A percentile compares a stretch with the other conserved stretches of the same genome.
Conservation (phyloP, 495 filamentous ascomycete genomes). For the Arthonia radiata region DNA sequence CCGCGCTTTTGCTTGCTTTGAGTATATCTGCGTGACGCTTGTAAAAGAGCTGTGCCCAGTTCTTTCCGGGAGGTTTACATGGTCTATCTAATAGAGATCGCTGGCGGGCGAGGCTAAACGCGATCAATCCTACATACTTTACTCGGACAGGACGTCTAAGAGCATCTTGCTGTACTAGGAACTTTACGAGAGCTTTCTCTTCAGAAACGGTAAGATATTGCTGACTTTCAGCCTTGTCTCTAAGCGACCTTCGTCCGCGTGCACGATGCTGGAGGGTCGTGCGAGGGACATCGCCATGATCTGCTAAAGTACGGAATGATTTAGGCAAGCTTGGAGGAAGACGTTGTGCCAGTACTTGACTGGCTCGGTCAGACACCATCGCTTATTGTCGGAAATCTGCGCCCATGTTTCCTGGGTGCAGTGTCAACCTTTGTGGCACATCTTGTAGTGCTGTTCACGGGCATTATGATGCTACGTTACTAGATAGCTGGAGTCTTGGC, state of each 20-base stretch:
- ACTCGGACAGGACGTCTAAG: conserved; percentile 4
- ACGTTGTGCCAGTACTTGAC: conserved; percentile 1
- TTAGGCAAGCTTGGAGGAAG: conserved; percentile 2
- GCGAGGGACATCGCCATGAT: conserved; percentile 2
- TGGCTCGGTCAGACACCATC: conserved; percentile 2
- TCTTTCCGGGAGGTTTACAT: conserved; percentile 1
- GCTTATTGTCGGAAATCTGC: no score
- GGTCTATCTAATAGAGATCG: no score
- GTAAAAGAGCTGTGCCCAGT: conserved; percentile 6
- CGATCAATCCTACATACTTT: conserved; percentile 3
- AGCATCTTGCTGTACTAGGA: conserved; percentile 1
- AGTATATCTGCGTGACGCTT: conserved; percentile 10
- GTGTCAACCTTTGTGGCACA: no score
- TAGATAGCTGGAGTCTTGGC: no score
- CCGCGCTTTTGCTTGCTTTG: conserved; percentile 8
- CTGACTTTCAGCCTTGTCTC: conserved; percentile 2
- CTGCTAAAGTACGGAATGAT: conserved; percentile 1
- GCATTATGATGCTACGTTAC: no score
- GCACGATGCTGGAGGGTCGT: conserved; percentile 3
- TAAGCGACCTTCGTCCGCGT: conserved; percentile 1
- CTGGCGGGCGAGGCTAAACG: conserved; percentile 3
- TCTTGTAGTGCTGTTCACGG: no score
- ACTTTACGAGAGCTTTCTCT: conserved; percentile 4
- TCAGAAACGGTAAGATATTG: conserved; percentile 4
- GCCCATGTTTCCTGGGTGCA: no score